Evolutionary conservation across 2,329 filamentous ascomycete species (phyloP).

Genomic region (Cytospora mali): DNA sequence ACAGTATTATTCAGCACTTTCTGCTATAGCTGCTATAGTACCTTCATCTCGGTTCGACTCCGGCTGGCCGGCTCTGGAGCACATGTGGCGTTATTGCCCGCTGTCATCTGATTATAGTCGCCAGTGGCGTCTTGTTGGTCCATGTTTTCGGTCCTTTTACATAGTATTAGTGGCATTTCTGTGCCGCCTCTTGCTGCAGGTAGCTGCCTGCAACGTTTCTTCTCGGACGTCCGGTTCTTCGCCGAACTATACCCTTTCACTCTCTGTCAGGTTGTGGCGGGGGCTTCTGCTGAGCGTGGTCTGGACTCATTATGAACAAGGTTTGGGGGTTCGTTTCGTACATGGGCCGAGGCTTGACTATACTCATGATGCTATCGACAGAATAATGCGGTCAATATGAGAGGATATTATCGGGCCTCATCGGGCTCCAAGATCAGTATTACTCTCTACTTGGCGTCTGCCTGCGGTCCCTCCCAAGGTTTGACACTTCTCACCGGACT

Average conservation of each 20-base stretch:
- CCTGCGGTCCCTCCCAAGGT: background rate
- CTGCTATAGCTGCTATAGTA: background rate
- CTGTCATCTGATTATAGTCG: background rate
- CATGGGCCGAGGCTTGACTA: background rate
- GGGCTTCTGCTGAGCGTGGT: background rate
- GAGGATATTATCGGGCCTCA: background rate
- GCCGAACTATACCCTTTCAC: background rate
- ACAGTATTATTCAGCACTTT: too few species aligned
- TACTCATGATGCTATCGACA: background rate
- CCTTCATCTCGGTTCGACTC: background rate
- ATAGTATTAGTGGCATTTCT: constrained; percentile 3
- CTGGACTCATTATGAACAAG: constrained; percentile 2
- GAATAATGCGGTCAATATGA: background rate
- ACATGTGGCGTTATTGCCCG: background rate
- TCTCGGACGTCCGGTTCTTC: constrained; percentile 18
- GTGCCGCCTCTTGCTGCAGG: background rate
- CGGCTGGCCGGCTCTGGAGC: background rate
- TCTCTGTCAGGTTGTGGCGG: background rate
- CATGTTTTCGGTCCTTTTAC: background rate
- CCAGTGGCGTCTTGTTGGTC: background rate
- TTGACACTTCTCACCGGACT: background rate
- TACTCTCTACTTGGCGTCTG: background rate
- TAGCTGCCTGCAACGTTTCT: constrained; percentile 15
- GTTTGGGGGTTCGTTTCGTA: background rate
- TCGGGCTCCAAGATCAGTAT: background rate